Evolutionary conservation across 441 rosid species (phyloP).

Genomic region (Macaranga tanarius): DNA sequence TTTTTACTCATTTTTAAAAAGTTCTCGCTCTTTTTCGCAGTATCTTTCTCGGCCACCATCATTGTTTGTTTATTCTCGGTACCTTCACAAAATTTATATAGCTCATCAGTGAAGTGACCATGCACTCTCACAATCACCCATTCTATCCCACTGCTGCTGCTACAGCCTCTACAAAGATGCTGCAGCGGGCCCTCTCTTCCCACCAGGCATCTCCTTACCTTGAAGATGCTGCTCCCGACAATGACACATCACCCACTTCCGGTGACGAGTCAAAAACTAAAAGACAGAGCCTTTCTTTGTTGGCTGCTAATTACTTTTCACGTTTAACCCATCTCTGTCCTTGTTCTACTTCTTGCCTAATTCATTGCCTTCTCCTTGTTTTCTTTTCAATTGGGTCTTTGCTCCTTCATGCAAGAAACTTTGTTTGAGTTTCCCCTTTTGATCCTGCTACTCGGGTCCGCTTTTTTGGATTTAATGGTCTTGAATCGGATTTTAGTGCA

Average conservation of each 20-base stretch:
- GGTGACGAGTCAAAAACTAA: conserved; percentile 81
- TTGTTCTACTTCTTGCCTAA: conserved; percentile 43
- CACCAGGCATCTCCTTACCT: conserved; percentile 54
- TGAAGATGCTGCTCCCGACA: conserved; percentile 38
- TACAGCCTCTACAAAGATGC: conserved; percentile 34
- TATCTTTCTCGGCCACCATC: too few relatives aligned
- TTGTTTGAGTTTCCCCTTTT: conserved; percentile 76
- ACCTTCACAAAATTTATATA: too few relatives aligned
- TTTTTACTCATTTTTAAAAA: too few relatives aligned
- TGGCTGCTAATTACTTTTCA: conserved; percentile 55
- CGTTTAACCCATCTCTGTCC: conserved; percentile 61
- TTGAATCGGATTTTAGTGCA: conserved; percentile 81
- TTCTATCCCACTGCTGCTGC: not conserved
- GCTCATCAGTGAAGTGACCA: too few relatives aligned
- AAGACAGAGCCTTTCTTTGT: conserved; percentile 56
- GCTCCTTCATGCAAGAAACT: conserved; percentile 50
- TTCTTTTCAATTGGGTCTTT: conserved; percentile 34
- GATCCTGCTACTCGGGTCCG: conserved; percentile 68
- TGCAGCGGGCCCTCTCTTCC: conserved; percentile 66
- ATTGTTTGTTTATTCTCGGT: too few relatives aligned
- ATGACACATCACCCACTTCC: conserved; percentile 34
- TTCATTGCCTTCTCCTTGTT: conserved; percentile 46
- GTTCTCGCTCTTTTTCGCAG: too few relatives aligned
- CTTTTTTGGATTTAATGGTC: conserved; percentile 71
- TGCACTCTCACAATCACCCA: not conserved